These are phyloP conservation scores for Houttuynia cordata DNA, from an alignment of 164 flowering plant genomes.

Conservation along the genomic window DNA sequence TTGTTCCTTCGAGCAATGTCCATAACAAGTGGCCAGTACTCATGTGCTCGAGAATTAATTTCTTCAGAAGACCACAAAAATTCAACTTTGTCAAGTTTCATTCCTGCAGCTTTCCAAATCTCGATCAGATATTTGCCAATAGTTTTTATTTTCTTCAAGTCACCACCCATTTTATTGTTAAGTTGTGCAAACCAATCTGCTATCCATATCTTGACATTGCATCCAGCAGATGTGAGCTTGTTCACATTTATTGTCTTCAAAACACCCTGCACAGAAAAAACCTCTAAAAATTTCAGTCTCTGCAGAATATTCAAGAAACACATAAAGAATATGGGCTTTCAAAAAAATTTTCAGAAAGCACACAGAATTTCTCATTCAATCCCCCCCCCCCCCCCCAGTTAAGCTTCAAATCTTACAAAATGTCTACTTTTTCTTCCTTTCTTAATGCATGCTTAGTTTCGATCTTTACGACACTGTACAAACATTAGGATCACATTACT, in stretches of 20 bases:
- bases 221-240: constrained; percentile 70
- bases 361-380: no score
- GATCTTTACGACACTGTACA: no score
- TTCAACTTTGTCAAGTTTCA: constrained; percentile 77
- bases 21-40: constrained; percentile 96
- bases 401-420: no score
- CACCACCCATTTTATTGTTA: constrained; percentile 96
- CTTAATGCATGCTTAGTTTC: no score
- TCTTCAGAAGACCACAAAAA: constrained; percentile 91
- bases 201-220: constrained; percentile 84
- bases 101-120: constrained; percentile 93
- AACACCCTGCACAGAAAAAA: constrained; percentile 49
- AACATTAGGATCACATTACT: no score
- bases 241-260: constrained; percentile 85
- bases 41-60: constrained; percentile 57
- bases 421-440: no score
- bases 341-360: no score
- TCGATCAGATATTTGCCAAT: constrained; percentile 79
- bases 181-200: constrained; percentile 99
- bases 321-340: no score
- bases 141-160: constrained; percentile 65
- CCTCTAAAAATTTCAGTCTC: no score
- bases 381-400: no score
- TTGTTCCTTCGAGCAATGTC: constrained; percentile 87
- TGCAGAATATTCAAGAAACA: no score